Conservation (phyloP, 495 filamentous ascomycete species). For the Elaphomyces granulatus region DNA sequence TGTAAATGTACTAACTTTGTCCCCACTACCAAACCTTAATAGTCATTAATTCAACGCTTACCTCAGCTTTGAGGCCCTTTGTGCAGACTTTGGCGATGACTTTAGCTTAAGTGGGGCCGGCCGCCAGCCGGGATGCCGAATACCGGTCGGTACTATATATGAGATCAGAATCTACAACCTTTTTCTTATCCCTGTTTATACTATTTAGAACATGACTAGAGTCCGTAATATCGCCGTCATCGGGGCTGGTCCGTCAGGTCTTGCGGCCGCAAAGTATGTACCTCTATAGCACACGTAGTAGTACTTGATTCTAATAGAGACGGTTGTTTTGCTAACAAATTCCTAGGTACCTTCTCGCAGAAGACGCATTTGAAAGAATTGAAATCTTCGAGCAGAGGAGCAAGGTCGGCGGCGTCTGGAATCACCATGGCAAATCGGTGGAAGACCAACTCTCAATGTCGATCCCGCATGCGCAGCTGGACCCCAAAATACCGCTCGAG, state of each 20-base stretch:
- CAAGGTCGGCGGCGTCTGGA: slow-evolving; percentile 70
- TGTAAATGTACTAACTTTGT: too few relatives aligned
- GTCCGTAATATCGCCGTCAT: slow-evolving; percentile 26
- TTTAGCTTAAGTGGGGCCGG: too few relatives aligned
- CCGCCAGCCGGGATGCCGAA: too few relatives aligned
- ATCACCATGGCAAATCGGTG: slow-evolving; percentile 37
- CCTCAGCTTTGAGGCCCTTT: too few relatives aligned
- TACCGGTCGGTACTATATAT: too few relatives aligned
- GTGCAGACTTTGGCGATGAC: too few relatives aligned
- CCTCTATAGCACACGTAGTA: too few relatives aligned
- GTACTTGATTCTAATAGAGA: neutral
- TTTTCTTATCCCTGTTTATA: too few relatives aligned
- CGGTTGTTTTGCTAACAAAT: neutral
- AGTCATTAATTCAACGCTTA: too few relatives aligned
- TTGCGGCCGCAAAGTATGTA: slow-evolving; percentile 29
- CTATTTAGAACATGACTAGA: too few relatives aligned
- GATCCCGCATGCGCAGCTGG: slow-evolving; percentile 27
- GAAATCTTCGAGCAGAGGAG: slow-evolving; percentile 70
- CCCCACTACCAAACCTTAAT: too few relatives aligned
- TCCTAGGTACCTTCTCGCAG: slow-evolving; percentile 55
- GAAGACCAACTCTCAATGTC: slow-evolving; percentile 5
- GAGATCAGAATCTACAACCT: too few relatives aligned
- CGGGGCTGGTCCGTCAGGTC: slow-evolving; percentile 33
- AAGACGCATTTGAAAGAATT: slow-evolving; percentile 54
- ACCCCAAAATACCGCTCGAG: slow-evolving; percentile 26